Evolutionary conservation across 2,329 filamentous ascomycete genomes (phyloP).

Genomic region (Tolypocladium ophioglossoides): DNA sequence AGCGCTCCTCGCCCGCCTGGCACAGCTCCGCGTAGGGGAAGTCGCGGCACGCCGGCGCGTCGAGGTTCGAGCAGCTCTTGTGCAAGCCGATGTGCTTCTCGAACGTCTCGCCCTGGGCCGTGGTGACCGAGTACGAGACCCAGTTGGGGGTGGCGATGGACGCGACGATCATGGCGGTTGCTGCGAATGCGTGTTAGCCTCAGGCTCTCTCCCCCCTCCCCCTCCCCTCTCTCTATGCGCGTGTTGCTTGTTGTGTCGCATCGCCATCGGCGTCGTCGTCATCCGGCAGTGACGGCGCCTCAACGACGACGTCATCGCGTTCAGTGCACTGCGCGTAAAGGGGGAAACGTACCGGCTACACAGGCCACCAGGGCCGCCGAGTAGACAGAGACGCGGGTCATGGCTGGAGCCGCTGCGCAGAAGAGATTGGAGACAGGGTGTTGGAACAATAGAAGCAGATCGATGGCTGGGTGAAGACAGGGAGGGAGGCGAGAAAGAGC

Average conservation of each 20-base stretch:
- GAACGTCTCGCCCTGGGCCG: conserved; percentile 33
- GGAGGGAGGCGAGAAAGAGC: neutral
- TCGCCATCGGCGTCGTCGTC: neutral
- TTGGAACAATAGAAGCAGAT: neutral
- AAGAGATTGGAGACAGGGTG: neutral
- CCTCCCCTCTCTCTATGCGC: no score
- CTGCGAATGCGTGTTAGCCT: conserved; percentile 32
- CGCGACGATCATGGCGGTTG: conserved; percentile 59
- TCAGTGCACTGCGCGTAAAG: neutral
- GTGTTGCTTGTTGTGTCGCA: no score
- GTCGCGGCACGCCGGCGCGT: conserved; percentile 44
- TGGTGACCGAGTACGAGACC: conserved; percentile 52
- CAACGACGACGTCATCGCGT: conserved; percentile 14
- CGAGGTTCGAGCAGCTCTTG: conserved; percentile 63
- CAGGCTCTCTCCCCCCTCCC: neutral
- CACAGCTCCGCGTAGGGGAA: conserved; percentile 24
- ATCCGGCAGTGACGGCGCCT: neutral
- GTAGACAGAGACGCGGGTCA: conserved; percentile 35
- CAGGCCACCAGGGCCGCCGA: conserved; percentile 30
- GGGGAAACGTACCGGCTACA: conserved; percentile 27
- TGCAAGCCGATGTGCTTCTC: conserved; percentile 67
- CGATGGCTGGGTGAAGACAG: neutral
- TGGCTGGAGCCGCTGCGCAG: conserved; percentile 9
- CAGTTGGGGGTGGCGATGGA: conserved; percentile 62
- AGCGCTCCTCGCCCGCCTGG: conserved; percentile 35